A percentile compares a stretch with the other conserved stretches of the same genome.
phyloP scores from a whole-genome alignment of 2,329 filamentous ascomycete species.

The Calycina marina region DNA sequence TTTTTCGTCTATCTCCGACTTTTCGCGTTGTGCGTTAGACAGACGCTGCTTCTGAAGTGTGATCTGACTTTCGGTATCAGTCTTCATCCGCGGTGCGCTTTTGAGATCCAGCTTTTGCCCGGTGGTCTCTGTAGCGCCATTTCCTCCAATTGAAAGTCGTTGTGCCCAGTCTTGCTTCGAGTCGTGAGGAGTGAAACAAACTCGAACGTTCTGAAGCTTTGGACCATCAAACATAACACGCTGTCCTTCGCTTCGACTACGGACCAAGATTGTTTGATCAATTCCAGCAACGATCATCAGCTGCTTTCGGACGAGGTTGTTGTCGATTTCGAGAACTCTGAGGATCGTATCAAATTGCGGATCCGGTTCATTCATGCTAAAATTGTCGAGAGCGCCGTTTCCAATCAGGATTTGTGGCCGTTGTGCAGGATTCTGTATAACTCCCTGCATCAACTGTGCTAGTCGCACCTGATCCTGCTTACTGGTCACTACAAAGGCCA shows the following conservation, averaged over 20 bases:
- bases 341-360: slow-evolving; percentile 60
- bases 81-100: slow-evolving; percentile 56
- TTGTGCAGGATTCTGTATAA: slow-evolving; percentile 28
- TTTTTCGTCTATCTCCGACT: slow-evolving; percentile 29
- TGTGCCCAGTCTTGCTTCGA: slow-evolving; percentile 42
- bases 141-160: slow-evolving; percentile 36
- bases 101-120: slow-evolving; percentile 26
- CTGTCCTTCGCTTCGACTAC: slow-evolving; percentile 50
- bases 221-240: slow-evolving; percentile 50
- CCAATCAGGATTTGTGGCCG: slow-evolving; percentile 49
- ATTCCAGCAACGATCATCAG: slow-evolving; percentile 72
- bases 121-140: slow-evolving; percentile 30
- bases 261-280: slow-evolving; percentile 72
- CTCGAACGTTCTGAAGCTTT: slow-evolving; percentile 51
- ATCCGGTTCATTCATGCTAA: slow-evolving; percentile 59
- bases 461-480: slow-evolving; percentile 63
- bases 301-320: slow-evolving; percentile 62
- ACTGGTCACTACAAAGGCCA: slow-evolving; percentile 67
- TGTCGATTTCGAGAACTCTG: slow-evolving; percentile 67
- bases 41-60: slow-evolving; percentile 33
- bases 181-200: slow-evolving; percentile 57
- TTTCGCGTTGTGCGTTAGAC: slow-evolving; percentile 38
- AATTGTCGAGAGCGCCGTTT: slow-evolving; percentile 39
- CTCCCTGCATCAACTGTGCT: slow-evolving; percentile 44
- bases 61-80: slow-evolving; percentile 57